Evolutionary conservation across 495 filamentous ascomycete species (phyloP), one percentile per base, ranked within the genome.

Genomic region (Aspergillus sclerotiicarbonarius): DNA sequence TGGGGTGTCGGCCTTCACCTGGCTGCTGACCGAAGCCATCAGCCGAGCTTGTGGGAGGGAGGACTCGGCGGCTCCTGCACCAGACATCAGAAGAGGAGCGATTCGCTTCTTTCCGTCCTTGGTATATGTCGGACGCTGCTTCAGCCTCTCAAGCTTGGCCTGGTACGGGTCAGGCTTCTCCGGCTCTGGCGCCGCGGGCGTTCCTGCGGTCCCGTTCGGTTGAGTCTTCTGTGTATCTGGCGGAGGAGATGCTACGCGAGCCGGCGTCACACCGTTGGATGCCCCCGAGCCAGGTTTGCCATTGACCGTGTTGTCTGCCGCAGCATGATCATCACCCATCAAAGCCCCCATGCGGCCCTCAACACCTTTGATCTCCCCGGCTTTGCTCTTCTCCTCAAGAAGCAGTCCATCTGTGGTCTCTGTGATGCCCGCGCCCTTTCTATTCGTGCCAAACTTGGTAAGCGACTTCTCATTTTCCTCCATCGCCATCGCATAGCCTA

Each of bases 61-160:
- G 0, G 91, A 91, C 61, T 93, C 87, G 15, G 88, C 89, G 6
- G 84, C 87, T 8, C 88, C 90, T 19, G 89, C 80, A 5, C 88
- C 90, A 4, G 94, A 97, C 15, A 99, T 89, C 4, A 99, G 81
- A 63, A 98, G 72, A 6, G 94, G 94, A 3, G 90, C 90, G 54
- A 99, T 91, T 21, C 95, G 84, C 74, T 98, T 99, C 74, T 92
- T 97, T 16, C 94, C 94, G 53, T 99, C 94, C 70, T 98, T 97
- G 1, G 92, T 96, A 49, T 96, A 89, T 16, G 91, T 96, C 8
- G 96, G 90, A 9, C 93, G 87, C 50, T 90, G 85, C 70, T 98
- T 98, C 57, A 97, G 68, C 53, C 85, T 84, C 50, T 91, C 89
- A 35, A 95, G 76, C 61, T 89, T 87, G 18, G 81, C 82, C 57